A percentile compares a stretch with the other conserved stretches of the same genome.
phyloP scores from a whole-genome alignment of 2,329 filamentous ascomycete species.

The Escovopsis sp. region DNA sequence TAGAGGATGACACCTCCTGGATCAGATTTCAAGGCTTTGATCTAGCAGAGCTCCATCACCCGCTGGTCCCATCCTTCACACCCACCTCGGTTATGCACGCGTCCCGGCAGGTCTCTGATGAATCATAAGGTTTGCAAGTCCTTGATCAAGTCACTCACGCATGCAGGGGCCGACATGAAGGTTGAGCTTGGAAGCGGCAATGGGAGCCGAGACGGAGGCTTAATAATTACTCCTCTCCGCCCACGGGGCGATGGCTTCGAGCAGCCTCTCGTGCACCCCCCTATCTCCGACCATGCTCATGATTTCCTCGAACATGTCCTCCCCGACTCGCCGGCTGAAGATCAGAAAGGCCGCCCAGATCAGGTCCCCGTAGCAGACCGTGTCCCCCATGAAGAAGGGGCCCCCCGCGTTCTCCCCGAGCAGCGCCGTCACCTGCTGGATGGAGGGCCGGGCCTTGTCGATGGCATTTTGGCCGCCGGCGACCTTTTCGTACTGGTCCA shows the following conservation, averaged over 20 bases:
- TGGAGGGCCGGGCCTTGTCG: constrained; percentile 23
- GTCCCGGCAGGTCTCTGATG: no score
- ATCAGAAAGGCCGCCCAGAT: constrained; percentile 35
- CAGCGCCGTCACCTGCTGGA: constrained; percentile 26
- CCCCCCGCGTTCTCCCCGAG: constrained; percentile 42
- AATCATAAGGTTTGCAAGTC: no score
- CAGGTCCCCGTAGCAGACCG: constrained; percentile 43
- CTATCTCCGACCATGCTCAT: constrained; percentile 24
- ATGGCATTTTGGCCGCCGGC: constrained; percentile 36
- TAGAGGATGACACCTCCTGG: no score
- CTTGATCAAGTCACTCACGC: no score
- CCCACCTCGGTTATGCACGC: no score
- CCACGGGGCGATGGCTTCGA: constrained; percentile 28
- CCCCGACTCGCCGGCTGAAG: constrained; percentile 22
- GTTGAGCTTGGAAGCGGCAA: background rate
- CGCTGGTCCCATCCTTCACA: no score
- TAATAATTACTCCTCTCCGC: constrained; percentile 24
- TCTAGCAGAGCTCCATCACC: no score
- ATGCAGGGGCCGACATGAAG: no score
- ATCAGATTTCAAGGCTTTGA: no score
- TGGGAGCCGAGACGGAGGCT: background rate
- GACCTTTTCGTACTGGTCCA: constrained; percentile 33
- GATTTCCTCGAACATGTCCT: constrained; percentile 19
- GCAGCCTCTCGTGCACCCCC: constrained; percentile 22
- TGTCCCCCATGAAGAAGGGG: constrained; percentile 45